Percentiles rank a stretch among this genome's conserved stretches.
Conservation (phyloP, 2,329 filamentous ascomycete genomes). For the Didymella sp. region DNA sequence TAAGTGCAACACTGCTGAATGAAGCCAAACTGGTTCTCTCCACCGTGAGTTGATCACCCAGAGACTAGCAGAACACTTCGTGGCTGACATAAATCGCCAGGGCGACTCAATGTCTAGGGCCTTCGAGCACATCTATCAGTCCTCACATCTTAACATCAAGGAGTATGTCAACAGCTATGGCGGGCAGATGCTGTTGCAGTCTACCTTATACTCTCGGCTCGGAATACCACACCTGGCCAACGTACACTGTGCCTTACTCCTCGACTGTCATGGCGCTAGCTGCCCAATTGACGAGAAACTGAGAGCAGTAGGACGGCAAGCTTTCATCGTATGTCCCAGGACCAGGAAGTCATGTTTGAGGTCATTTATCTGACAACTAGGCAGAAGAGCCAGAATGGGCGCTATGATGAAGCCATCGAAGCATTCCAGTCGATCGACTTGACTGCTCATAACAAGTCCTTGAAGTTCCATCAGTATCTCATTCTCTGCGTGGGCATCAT, state of each 20-base stretch:
- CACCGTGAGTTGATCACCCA: constrained; percentile 62
- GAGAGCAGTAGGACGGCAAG: constrained; percentile 74
- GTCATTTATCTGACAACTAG: background rate
- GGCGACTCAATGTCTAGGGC: constrained; percentile 66
- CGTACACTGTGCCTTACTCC: constrained; percentile 73
- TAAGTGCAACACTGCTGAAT: constrained; percentile 82
- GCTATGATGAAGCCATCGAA: constrained; percentile 71
- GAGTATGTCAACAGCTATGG: constrained; percentile 78
- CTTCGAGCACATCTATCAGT: constrained; percentile 80
- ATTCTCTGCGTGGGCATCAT: constrained; percentile 71
- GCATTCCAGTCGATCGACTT: constrained; percentile 66
- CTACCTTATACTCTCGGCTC: constrained; percentile 77
- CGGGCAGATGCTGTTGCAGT: constrained; percentile 73
- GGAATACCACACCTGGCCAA: constrained; percentile 66
- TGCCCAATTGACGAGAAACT: constrained; percentile 79
- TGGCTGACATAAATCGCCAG: constrained; percentile 41
- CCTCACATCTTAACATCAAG: constrained; percentile 80
- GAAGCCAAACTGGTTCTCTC: constrained; percentile 82
- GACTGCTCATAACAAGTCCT: constrained; percentile 70
- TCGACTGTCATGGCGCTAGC: constrained; percentile 71
- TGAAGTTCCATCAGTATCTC: constrained; percentile 80
- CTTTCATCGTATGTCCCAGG: constrained; percentile 60
- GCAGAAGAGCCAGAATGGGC: constrained; percentile 68
- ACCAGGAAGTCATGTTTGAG: background rate
- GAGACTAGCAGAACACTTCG: too few species aligned